Evolutionary conservation across 805 yeast species (phyloP), one percentile per base, ranked within the genome.

Genomic region (Lipomyces mesembrius): DNA sequence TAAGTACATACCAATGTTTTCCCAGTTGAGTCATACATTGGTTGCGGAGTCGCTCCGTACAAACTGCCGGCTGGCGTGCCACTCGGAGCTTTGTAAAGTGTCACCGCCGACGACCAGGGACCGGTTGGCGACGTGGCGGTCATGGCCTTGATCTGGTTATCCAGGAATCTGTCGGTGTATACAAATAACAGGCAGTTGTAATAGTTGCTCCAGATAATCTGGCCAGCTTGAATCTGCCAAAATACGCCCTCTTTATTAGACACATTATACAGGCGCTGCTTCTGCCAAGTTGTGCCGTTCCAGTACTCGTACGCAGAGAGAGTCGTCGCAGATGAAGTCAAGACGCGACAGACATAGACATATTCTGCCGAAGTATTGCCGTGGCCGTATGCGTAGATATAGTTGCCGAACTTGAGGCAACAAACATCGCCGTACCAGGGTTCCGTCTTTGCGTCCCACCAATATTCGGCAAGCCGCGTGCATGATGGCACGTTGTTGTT

Each of bases 261-360:
- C 20, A 54, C 57, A 22, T 54, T 54, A 54, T 20, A 54, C 3
- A 54, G 57, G 12, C 57, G 57, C 20, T 12, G 14, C 5, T 9
- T 54, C 37, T 54, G 57, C 57, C 57, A 54, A 25, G 6, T 54
- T 25, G 34, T 20, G 25, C 57, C 57, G 57, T 54, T 54, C 57
- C 57, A 54, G 57, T 54, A 54, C 5, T 54, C 57, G 37, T 54
- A 54, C 57, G 57, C 25, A 2, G 57, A 54, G 20, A 54, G 57
- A 17, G 34, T 32, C 20, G 57, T 54, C 34, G 57, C 57, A 54
- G 37, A 32, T n/a, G 34, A 7, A 54, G 34, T 29, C 37, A 29
- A 32, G 14, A 54, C 57, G 37, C 57, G 57, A 32, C 57, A 54
- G 37, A 54, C 57, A 25, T 54, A 54, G 27, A 54, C 37, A 25